Conservation (phyloP, 2,329 filamentous ascomycete genomes). For the Talaromyces marneffei region DNA sequence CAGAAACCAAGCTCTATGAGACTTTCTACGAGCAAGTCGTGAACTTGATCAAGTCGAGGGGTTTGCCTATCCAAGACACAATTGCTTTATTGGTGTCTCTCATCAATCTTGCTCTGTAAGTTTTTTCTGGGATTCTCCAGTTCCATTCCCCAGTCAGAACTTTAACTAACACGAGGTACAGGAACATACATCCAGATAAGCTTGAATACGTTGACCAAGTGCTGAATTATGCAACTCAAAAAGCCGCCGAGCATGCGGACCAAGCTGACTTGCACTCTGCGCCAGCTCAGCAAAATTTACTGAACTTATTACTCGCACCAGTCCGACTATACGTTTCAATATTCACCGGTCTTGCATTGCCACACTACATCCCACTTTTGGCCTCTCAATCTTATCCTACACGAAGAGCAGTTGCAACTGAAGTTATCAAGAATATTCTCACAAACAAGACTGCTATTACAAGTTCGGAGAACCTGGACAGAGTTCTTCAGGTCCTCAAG, state of each 20-base stretch:
- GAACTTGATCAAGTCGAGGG: constrained; percentile 81
- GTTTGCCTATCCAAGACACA: constrained; percentile 87
- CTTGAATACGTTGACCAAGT: constrained; percentile 96
- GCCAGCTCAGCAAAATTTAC: constrained; percentile 78
- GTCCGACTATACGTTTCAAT: constrained; percentile 85
- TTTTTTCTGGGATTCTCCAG: too few relatives aligned
- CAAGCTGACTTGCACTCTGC: constrained; percentile 91
- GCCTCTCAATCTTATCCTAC: constrained; percentile 91
- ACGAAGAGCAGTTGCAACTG: constrained; percentile 80
- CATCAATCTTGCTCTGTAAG: constrained; percentile 75
- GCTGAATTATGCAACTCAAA: constrained; percentile 77
- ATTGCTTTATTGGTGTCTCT: constrained; percentile 92
- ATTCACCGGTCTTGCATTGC: constrained; percentile 91
- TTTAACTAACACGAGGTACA: constrained; percentile 19
- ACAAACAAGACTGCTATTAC: constrained; percentile 74
- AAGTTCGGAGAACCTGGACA: constrained; percentile 73
- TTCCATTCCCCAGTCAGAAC: too few relatives aligned
- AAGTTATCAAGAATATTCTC: constrained; percentile 76
- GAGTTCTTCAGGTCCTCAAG: constrained; percentile 79
- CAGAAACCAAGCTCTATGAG: constrained; percentile 82
- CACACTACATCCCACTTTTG: constrained; percentile 83
- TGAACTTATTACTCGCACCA: constrained; percentile 84
- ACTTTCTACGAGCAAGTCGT: constrained; percentile 93
- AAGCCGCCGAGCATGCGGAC: constrained; percentile 83
- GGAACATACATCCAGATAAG: constrained; percentile 86